Evolutionary conservation across 2,329 filamentous ascomycete genomes (phyloP), one percentile per base, ranked within the genome.

Genomic region (Meredithiella fracta): DNA sequence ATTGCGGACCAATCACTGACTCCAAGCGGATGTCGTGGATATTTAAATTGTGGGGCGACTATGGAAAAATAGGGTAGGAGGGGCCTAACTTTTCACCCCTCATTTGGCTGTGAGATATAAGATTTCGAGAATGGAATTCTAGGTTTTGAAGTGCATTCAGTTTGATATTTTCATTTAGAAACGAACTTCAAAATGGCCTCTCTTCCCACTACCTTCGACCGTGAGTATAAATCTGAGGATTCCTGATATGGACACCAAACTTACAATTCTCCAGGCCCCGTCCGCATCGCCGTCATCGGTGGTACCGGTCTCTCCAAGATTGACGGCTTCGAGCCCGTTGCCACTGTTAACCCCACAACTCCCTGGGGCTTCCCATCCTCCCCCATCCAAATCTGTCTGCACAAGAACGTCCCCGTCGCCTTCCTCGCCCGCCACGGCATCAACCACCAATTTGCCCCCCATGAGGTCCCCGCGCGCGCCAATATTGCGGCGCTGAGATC

Each of bases 401-500:
- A 96, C 76, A 77, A 80, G 61, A 85, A 85, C 62, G 80, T 83
- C 47, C 80, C 86, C 60, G 79, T 98, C 60, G 92, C 92, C 56
- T 98, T 98, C 75, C 80, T 98, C 62, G 88, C 90, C 60, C 88
- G 92, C 47, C 92, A 98, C 70, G 92, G 92, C 62, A 67, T 81
- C 11, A 76, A 92, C 77, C 92, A 98, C 73, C 79, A 96, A 69
- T 77, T 86, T 62, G 88, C 90, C 4, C 92, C 92, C 0, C 90
- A 96, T 66, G 92, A 98, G 71, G 86, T 98, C n/a, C 89, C 90
- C 59, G 80, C 83, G 62, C 87, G 87, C 61, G 92, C 92, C 70
- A 98, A 97, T 74, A 94, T 98, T 65, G 91, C 92, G n/a, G 92
- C 92, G n/a, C 76, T 98, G 60, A 83, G 92, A 61, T 82, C 80